Conservation (phyloP, 2,329 filamentous ascomycete genomes). For the Calonectria pteridis region DNA sequence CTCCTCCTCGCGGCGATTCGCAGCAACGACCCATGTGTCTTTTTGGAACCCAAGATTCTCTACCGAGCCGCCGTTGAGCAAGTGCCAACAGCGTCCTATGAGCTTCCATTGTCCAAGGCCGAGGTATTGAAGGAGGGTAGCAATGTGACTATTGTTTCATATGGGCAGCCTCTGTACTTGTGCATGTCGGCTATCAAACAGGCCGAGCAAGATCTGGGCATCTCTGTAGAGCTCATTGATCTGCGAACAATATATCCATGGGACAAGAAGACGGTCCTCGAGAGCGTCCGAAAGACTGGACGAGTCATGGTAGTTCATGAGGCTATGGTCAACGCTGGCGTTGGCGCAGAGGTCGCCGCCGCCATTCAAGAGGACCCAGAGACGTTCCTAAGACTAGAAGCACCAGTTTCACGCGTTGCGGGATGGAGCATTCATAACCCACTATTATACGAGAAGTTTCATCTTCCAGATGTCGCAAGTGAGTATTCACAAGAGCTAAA, state of each 20-base stretch:
- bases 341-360: constrained; percentile 90
- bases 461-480: constrained; percentile 89
- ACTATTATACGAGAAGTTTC: constrained; percentile 82
- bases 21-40: constrained; percentile 88
- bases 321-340: constrained; percentile 89
- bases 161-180: constrained; percentile 89
- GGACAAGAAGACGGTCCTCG: constrained; percentile 84
- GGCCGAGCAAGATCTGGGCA: constrained; percentile 79
- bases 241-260: constrained; percentile 91
- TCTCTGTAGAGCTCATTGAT: constrained; percentile 88
- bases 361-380: constrained; percentile 82
- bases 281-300: constrained; percentile 89
- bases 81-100: constrained; percentile 84
- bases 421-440: constrained; percentile 92
- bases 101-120: constrained; percentile 87
- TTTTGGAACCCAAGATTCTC: constrained; percentile 94
- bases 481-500: constrained; percentile 58
- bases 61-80: constrained; percentile 94
- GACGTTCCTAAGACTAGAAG: constrained; percentile 86
- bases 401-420: constrained; percentile 85
- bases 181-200: constrained; percentile 82
- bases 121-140: constrained; percentile 85
- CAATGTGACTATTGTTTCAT: constrained; percentile 87
- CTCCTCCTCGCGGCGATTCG: constrained; percentile 82
- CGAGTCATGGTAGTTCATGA: constrained; percentile 91